These are phyloP conservation scores for Xylaria multiplex DNA, from an alignment of 2,329 filamentous ascomycete genomes.

Conservation along the genomic window DNA sequence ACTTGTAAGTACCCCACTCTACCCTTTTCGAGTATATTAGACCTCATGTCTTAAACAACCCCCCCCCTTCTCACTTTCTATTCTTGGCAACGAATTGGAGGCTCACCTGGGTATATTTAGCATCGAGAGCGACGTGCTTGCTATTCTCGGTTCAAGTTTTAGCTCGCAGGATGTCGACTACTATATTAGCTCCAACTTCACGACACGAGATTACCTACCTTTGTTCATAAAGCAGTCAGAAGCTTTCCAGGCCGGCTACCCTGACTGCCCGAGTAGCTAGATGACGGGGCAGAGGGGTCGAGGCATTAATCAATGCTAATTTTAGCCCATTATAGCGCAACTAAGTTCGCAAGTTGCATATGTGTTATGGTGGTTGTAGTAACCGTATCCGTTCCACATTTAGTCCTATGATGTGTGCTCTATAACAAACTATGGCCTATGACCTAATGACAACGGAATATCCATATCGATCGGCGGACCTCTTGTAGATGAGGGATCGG, in stretches of 20 bases:
- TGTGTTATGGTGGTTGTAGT: not conserved
- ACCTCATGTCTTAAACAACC: not conserved
- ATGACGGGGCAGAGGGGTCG: not conserved
- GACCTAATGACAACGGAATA: too few relatives aligned
- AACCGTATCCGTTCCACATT: not conserved
- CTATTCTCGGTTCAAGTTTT: constrained; percentile 51
- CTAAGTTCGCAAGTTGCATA: not conserved
- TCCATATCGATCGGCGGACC: too few relatives aligned
- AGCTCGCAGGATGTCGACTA: constrained; percentile 50
- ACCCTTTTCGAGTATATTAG: not conserved
- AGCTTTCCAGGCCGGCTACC: constrained; percentile 50
- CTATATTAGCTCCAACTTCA: constrained; percentile 55
- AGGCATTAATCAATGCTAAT: not conserved
- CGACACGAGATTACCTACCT: constrained; percentile 53
- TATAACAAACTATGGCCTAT: too few relatives aligned
- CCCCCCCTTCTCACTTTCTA: too few relatives aligned
- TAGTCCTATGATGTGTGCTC: not conserved
- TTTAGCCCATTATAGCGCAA: not conserved
- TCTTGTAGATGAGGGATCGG: too few relatives aligned
- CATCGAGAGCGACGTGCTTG: constrained; percentile 53
- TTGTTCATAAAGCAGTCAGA: constrained; percentile 52
- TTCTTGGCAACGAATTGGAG: not conserved
- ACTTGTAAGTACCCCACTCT: constrained; percentile 54
- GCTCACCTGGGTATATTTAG: constrained; percentile 38
- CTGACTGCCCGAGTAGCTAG: constrained; percentile 48